A percentile compares a stretch with the other conserved stretches of the same genome.
These are phyloP conservation scores for Bacidia rubella DNA, from an alignment of 495 filamentous ascomycete genomes.

Conservation along the genomic window DNA sequence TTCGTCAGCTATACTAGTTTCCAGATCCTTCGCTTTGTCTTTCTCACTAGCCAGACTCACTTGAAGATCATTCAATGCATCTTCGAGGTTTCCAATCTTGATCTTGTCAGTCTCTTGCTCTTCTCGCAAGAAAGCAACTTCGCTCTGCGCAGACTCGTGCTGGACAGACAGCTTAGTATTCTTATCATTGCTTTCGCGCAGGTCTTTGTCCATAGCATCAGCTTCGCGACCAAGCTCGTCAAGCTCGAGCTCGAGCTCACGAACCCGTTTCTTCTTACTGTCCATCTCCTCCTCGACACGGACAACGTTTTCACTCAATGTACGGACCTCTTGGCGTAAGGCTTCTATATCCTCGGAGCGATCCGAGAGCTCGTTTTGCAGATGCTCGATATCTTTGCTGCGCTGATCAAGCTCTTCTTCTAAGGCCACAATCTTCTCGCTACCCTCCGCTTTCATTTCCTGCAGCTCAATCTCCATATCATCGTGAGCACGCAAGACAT, in stretches of 20 bases:
- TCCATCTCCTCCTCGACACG: constrained; percentile 78
- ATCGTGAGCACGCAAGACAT: constrained; percentile 62
- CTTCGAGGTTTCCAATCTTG: constrained; percentile 85
- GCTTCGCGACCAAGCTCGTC: constrained; percentile 63
- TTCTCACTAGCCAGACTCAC: constrained; percentile 63
- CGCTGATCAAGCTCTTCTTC: constrained; percentile 65
- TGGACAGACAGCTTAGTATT: constrained; percentile 75
- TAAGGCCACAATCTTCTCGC: constrained; percentile 61
- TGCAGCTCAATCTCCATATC: constrained; percentile 72
- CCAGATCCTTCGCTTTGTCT: constrained; percentile 65
- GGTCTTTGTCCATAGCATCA: constrained; percentile 58
- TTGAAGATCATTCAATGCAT: constrained; percentile 59
- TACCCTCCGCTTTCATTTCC: constrained; percentile 47
- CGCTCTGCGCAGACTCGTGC: constrained; percentile 79
- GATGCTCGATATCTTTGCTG: constrained; percentile 54
- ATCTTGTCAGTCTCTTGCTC: constrained; percentile 98
- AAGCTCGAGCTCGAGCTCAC: constrained; percentile 63
- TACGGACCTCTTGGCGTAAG: constrained; percentile 80
- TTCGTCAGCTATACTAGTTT: constrained; percentile 63
- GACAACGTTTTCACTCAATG: constrained; percentile 71
- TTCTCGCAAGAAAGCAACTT: constrained; percentile 89
- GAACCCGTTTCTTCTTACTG: constrained; percentile 47
- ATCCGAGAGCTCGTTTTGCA: constrained; percentile 49
- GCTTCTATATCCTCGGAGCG: constrained; percentile 66
- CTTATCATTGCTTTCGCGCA: constrained; percentile 72